Evolutionary conservation across 164 flowering plant species (phyloP), one percentile per base, ranked within the genome.

Genomic region (Warburgia ugandensis): DNA sequence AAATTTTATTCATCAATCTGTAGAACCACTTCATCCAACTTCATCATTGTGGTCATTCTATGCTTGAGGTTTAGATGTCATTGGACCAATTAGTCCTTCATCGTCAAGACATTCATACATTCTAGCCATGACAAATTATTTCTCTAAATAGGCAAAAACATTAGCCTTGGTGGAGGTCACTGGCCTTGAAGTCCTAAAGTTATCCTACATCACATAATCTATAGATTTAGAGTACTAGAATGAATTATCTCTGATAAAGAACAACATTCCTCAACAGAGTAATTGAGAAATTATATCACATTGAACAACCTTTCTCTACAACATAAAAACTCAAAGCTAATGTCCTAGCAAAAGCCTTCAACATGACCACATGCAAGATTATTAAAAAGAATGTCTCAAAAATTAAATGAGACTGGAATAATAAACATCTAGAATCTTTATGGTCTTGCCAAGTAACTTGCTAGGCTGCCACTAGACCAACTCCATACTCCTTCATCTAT

Each of bases 401-500:
- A 33, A 33, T 33, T 7, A 33, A 33, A 12, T 7, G 37, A 33
- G 37, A 33, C 37, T 33, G 37, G 12, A 7, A 33, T 33, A 12
- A 33, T 12, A 33, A 33, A 12, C 37, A 7, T 12, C 37, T 12
- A 7, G 12, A 33, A 33, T 7, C 7, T 33, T 33, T 33, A 33
- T 12, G 37, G 37, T 7, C 37, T 33, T 33, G 12, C 12, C 12
- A 12, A 7, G 12, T 12, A 7, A 33, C 37, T 33, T 7, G 7
- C 7, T 12, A 12, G 7, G 37, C 9, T 33, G 9, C 37, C 37
- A 33, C 37, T 33, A 33, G 12, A 12, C 12, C 37, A 7, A 33
- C 37, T 33, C 37, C 37, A 33, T 33, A 33, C 37, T 33, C 37
- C 37, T 33, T 33, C 9, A 33, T 33, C 37, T 33, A 33, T 33